A percentile compares a stretch with the other conserved stretches of the same genome.
These are phyloP conservation scores for Petunia axillaris DNA, from an alignment of 257 asterid genomes.

Conservation along the genomic window DNA sequence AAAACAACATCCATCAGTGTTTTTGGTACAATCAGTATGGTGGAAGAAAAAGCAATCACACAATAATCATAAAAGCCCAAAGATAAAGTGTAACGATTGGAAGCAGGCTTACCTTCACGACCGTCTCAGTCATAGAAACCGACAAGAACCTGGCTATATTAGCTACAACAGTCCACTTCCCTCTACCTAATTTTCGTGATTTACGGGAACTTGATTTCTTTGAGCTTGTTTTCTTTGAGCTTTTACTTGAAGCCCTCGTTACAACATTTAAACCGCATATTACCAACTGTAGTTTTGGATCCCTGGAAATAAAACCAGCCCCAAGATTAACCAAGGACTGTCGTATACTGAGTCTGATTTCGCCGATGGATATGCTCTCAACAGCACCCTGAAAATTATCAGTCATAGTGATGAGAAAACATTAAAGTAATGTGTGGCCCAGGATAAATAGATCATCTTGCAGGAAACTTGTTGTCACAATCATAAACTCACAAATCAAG, in stretches of 20 bases:
- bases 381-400: constrained; percentile 76
- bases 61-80: constrained; percentile 1
- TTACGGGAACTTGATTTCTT: constrained; percentile 56
- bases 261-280: constrained; percentile 87
- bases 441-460: background rate
- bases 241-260: constrained; percentile 73
- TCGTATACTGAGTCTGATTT: constrained; percentile 84
- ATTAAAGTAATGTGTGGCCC: background rate
- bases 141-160: constrained; percentile 93
- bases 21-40: background rate
- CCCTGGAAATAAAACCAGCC: constrained; percentile 88
- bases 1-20: constrained; percentile 1
- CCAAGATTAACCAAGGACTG: constrained; percentile 94
- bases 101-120: constrained; percentile 63
- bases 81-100: constrained; percentile 1
- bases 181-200: constrained; percentile 77
- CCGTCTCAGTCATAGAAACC: constrained; percentile 75
- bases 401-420: constrained; percentile 1
- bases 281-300: constrained; percentile 87
- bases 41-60: constrained; percentile 12
- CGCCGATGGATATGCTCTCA: constrained; percentile 86
- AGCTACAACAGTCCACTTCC: constrained; percentile 89
- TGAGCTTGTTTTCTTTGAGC: constrained; percentile 40
- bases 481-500: constrained; percentile 10
- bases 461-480: constrained; percentile 1